Conservation (phyloP, 345 rosid species). For the Sonneratia alba region DNA sequence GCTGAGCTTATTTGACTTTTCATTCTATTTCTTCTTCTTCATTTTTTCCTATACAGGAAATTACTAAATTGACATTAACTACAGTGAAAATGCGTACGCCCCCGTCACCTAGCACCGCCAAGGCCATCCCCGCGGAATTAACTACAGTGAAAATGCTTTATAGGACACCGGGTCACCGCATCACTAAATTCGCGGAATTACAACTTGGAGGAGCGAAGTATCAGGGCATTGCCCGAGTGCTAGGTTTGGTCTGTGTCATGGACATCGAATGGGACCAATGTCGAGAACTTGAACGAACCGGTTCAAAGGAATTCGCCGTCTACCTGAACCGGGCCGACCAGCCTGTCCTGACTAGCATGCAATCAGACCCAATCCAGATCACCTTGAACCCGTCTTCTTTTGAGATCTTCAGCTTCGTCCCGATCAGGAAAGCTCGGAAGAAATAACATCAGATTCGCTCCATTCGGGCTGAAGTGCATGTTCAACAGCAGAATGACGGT, state of each 20-base stretch:
- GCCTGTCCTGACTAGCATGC: conserved; percentile 18
- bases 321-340: conserved; percentile 45
- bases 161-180: too few relatives aligned
- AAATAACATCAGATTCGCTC: conserved; percentile 33
- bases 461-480: conserved; percentile 58
- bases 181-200: too few relatives aligned
- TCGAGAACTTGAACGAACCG: conserved; percentile 20
- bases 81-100: too few relatives aligned
- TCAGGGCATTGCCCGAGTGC: conserved; percentile 54
- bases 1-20: background rate
- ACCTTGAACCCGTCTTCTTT: conserved; percentile 53
- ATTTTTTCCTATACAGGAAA: too few relatives aligned
- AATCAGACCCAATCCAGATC: conserved; percentile 34
- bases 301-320: conserved; percentile 36
- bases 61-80: too few relatives aligned
- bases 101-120: too few relatives aligned
- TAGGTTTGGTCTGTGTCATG: conserved; percentile 43
- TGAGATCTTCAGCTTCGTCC: conserved; percentile 71
- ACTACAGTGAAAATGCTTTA: too few relatives aligned
- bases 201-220: conserved; percentile 37
- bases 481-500: conserved; percentile 62
- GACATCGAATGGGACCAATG: conserved; percentile 84
- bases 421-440: conserved; percentile 37
- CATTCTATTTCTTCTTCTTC: background rate
- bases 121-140: too few relatives aligned